phyloP scores from a whole-genome alignment of 108 stramenopile genomes.

The Discostella stelligeroides region DNA sequence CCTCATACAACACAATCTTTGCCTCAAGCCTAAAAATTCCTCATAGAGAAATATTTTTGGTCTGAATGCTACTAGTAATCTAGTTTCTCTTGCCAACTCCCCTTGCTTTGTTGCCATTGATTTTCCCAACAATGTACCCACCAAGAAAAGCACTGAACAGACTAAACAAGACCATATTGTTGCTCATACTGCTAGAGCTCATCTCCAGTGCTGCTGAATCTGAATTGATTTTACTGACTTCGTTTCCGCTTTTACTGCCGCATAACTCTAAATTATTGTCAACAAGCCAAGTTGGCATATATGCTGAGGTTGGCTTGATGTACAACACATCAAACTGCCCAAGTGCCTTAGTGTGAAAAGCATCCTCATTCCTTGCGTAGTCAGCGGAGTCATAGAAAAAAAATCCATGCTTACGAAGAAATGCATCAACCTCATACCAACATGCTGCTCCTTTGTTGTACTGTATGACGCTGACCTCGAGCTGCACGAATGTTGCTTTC shows the following conservation, averaged over 20 bases:
- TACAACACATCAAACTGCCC: constrained; percentile 42
- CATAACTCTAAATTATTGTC: constrained; percentile 19
- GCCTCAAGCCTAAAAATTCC: too few relatives aligned
- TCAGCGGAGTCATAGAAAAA: constrained; percentile 35
- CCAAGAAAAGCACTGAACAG: not conserved
- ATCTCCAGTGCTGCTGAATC: not conserved
- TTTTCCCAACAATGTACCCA: not conserved
- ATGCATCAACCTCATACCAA: constrained; percentile 28
- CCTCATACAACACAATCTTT: too few relatives aligned
- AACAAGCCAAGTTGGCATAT: constrained; percentile 25
- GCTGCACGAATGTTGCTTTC: constrained; percentile 42
- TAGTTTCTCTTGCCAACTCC: too few relatives aligned
- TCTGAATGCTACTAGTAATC: too few relatives aligned
- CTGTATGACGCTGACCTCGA: constrained; percentile 36
- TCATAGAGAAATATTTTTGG: too few relatives aligned
- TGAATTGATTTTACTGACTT: not conserved
- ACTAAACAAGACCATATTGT: not conserved
- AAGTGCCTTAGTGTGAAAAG: constrained; percentile 27
- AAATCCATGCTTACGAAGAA: constrained; percentile 40
- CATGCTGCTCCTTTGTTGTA: constrained; percentile 49
- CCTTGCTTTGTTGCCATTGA: not conserved
- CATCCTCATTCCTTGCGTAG: not conserved
- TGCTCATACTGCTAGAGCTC: not conserved
- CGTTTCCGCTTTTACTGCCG: constrained; percentile 6
- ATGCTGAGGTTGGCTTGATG: constrained; percentile 16